A percentile compares a stretch with the other conserved stretches of the same genome.
Conservation (phyloP, 1,284 basidiomycete genomes). For the Melampsora americana region DNA sequence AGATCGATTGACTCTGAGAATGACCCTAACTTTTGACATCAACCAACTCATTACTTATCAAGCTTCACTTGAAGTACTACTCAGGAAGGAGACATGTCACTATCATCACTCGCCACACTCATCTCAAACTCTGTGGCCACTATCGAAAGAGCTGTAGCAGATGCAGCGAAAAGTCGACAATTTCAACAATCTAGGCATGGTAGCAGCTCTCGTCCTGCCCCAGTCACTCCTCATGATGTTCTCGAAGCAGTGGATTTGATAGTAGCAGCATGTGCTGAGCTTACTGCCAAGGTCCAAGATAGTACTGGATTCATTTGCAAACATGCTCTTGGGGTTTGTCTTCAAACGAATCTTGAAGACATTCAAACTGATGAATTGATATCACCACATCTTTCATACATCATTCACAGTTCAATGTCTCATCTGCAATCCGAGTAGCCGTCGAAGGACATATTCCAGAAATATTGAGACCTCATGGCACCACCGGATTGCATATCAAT, state of each 20-base stretch:
- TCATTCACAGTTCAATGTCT: conserved; percentile 36
- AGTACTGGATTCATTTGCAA: conserved; percentile 39
- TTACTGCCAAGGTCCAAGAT: conserved; percentile 41
- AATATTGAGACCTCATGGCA: conserved; percentile 28
- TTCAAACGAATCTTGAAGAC: neutral
- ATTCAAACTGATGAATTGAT: neutral
- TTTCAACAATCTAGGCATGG: conserved; percentile 5
- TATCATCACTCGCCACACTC: conserved; percentile 23
- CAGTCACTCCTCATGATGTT: conserved; percentile 37
- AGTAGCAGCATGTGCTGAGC: conserved; percentile 40
- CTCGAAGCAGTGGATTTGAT: conserved; percentile 42
- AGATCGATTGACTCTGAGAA: too few species aligned
- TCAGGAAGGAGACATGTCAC: conserved; percentile 19
- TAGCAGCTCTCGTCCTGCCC: conserved; percentile 5
- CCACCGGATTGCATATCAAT: conserved; percentile 25
- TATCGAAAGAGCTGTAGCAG: conserved; percentile 35
- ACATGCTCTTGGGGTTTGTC: conserved; percentile 40
- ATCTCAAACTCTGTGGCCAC: conserved; percentile 34
- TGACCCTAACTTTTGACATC: too few species aligned
- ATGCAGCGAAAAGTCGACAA: conserved; percentile 11
- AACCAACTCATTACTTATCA: too few species aligned
- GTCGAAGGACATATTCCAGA: conserved; percentile 41
- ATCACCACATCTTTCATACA: neutral
- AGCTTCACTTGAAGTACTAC: too few species aligned
- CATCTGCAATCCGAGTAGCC: conserved; percentile 41